Base-by-base conservation (phyloP, 495 filamentous ascomycete species). In the Penicillium longicatenatum region DNA sequence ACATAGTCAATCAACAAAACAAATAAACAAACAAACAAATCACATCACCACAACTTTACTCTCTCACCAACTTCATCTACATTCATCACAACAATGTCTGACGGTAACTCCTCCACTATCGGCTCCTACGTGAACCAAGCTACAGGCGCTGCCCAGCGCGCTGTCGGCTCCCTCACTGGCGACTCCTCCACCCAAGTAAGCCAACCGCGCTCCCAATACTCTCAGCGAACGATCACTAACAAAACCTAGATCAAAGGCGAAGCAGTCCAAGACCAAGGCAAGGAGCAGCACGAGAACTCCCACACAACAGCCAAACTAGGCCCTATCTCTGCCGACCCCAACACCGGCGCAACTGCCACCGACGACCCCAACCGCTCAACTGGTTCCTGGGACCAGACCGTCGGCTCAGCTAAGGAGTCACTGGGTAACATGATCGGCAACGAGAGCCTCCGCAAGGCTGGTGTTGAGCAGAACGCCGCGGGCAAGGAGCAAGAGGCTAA, bases 361-460 rank as follows among this genome's bases (percentile, higher is more conserved):
- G 90, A 96, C 74, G 76, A 91, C 70, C 79, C 85, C 8, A 76
- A 92, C 72, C 89, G 93, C 59, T 69, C 77, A 17, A 70, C 82
- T 6, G 93, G 93, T 31, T 78, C 81, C 39, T 93, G 89, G 84
- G 90, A 96, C 77, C 92, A 98, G 75, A 94, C 89, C 41, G 60
- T 92, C 39, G 93, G 93, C 54, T 84, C 89, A 0, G 87, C 83
- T 41, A 98, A 98, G 82, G 91, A 97, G 67, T 77, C 84, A 29
- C 50, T 95, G 6, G 93, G 93, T 54, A 86, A 86, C 60, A 46
- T 91, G 11, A 57, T 92, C 49, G 93, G 93, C 57, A 83, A 82
- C 57, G 88, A 94, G 75, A 79, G 69, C 45, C 72, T 98, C 47
- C 92, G 90, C 72, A 79, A 83, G 47, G 67, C 86, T 29, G 93